These are phyloP conservation scores for Canavalia gladiata DNA, from an alignment of 306 rosid species.

Conservation along the genomic window DNA sequence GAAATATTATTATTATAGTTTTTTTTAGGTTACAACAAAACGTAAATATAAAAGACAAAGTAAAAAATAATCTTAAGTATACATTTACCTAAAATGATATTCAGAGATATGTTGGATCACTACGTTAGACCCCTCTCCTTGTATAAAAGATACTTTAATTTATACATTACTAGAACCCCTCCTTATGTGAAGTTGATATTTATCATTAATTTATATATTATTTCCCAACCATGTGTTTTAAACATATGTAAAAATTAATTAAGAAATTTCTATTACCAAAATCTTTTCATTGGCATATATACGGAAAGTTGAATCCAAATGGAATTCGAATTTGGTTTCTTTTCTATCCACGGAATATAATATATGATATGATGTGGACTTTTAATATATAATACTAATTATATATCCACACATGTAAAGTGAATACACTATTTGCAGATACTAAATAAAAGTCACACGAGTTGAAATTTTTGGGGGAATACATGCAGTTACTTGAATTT, in stretches of 20 bases:
- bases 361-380: conserved; percentile 25
- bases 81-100: conserved; percentile 1
- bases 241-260: neutral
- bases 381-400: neutral
- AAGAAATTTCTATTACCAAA: neutral
- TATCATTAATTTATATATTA: neutral
- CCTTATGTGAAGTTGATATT: too few species aligned
- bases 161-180: too few species aligned
- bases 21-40: too few species aligned
- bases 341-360: conserved; percentile 13
- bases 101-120: neutral
- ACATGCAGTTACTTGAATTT: neutral
- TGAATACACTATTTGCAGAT: neutral
- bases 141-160: too few species aligned
- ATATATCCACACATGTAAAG: conserved; percentile 2
- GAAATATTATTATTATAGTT: too few species aligned
- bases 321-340: conserved; percentile 24
- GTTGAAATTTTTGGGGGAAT: neutral
- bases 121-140: too few species aligned
- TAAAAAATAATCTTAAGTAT: neutral
- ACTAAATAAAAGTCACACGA: neutral
- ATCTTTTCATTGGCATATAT: neutral
- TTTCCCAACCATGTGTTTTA: neutral
- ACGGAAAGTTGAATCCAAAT: neutral
- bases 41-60: too few species aligned